Evolutionary conservation across 192 early-diverging fungal species (phyloP).

Genomic region (Pilobolus umbonatus): DNA sequence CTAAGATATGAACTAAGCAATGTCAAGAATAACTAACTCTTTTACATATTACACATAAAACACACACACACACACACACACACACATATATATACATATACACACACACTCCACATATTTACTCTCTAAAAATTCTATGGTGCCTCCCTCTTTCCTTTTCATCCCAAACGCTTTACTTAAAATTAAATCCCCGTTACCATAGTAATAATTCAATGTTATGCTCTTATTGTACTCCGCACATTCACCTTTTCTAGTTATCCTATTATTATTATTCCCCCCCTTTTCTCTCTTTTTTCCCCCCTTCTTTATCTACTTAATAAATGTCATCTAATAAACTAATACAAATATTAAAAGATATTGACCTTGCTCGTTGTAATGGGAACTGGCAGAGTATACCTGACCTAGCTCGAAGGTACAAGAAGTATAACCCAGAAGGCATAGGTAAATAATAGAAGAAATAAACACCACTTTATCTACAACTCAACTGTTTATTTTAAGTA

Average conservation of each 20-base stretch:
- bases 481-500: constrained; percentile 13
- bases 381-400: constrained; percentile 46
- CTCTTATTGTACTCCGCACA: no score
- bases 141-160: no score
- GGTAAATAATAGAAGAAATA: constrained; percentile 30
- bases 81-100: no score
- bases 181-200: no score
- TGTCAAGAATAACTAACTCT: no score
- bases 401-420: constrained; percentile 47
- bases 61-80: no score
- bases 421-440: constrained; percentile 50
- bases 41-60: no score
- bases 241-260: background rate
- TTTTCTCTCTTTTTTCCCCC: background rate
- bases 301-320: background rate
- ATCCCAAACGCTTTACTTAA: no score
- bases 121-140: no score
- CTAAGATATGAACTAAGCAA: constrained; percentile 6
- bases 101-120: no score
- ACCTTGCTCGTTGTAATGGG: constrained; percentile 37
- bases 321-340: constrained; percentile 39
- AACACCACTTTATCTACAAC: background rate
- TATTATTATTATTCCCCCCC: background rate
- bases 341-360: constrained; percentile 42
- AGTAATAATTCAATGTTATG: no score